Evolutionary conservation across 2,329 filamentous ascomycete genomes (phyloP), one percentile per base, ranked within the genome.

Genomic region (Aureobasidium leucospermi): DNA sequence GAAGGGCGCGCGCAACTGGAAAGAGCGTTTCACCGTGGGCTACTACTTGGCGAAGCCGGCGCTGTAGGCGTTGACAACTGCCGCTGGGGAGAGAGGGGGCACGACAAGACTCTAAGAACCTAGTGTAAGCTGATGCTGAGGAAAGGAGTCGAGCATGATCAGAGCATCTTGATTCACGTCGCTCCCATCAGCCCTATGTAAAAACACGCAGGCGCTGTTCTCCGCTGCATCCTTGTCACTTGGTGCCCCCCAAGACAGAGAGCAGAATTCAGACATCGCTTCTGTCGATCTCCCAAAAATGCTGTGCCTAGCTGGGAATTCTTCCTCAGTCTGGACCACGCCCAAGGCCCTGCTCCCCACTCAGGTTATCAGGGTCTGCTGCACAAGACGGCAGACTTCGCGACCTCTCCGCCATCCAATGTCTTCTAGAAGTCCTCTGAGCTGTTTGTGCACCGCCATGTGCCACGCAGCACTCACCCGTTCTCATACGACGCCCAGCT

Each of bases 11-110:
- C 51, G 34, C 52, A 16, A 46, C 41, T 31, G 52, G 19, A 56
- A 56, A 56, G 39, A 56, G 52, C 52, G 39, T 56, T 45, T 51
- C 47, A 51, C 32, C 34, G 32, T 38, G 32, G 47, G 31, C 41
- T 36, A 56, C 49, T 55, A 56, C 49, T 55, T 43, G 51, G 41
- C 52, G 19, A 55, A 56, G 52, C 51, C 49, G 49, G 34, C 31
- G 49, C 36, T 48, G 34, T 38, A n/a, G 46, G 47, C 48, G 48
- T 52, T 52, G 48, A 52, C 48, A 55, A 55, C 28, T 55, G 51
- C 51, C 51, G 51, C 29, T 55, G 23, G 23, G 11, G 36, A 49
- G 36, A 13, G 34, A 55, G 51, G 39, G 39, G 29, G 19, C 46
- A 49, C 31, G 9, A 13, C 10, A 31, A 36, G 29, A 8, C 29